Evolutionary conservation across 768 basidiomycete species (phyloP).

Genomic region (Rubroboletus satanas): DNA sequence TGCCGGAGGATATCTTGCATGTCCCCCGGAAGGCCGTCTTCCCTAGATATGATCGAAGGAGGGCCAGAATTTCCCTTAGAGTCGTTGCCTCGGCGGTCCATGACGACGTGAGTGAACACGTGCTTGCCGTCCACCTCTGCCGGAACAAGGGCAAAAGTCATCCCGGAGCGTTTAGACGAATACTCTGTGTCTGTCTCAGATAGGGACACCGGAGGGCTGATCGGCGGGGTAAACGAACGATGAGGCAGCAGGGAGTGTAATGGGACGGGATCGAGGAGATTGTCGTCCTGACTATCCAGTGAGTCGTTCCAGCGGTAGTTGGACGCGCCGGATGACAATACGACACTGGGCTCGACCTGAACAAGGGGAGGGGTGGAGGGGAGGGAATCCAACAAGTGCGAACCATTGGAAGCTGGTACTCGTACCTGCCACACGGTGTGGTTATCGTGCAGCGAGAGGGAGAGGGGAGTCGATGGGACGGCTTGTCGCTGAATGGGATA

Average conservation of each 20-base stretch:
- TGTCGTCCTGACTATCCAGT: background rate
- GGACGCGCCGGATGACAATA: background rate
- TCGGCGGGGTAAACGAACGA: slow-evolving; percentile 15
- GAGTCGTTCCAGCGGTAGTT: background rate
- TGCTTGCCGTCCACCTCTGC: slow-evolving; percentile 10
- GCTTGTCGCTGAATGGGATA: slow-evolving; percentile 3
- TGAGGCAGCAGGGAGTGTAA: background rate
- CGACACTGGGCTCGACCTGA: background rate
- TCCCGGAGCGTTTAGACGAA: slow-evolving; percentile 19
- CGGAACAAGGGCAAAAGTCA: slow-evolving; percentile 16
- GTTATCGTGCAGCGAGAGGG: background rate
- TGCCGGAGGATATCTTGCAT: slow-evolving; percentile 26
- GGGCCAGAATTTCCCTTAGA: background rate
- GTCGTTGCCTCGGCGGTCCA: background rate
- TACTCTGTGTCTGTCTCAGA: background rate
- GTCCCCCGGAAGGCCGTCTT: slow-evolving; percentile 25
- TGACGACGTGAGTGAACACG: slow-evolving; percentile 16
- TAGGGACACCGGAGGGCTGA: slow-evolving; percentile 13
- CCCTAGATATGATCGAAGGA: background rate
- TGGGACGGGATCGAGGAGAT: background rate
- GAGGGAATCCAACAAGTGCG: slow-evolving; percentile 5
- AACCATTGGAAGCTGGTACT: background rate
- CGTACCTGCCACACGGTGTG: background rate
- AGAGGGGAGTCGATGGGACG: background rate
- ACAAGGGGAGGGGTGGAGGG: background rate